Base-by-base conservation (phyloP, 2,329 filamentous ascomycete genomes). In the Diplodia corticola region DNA sequence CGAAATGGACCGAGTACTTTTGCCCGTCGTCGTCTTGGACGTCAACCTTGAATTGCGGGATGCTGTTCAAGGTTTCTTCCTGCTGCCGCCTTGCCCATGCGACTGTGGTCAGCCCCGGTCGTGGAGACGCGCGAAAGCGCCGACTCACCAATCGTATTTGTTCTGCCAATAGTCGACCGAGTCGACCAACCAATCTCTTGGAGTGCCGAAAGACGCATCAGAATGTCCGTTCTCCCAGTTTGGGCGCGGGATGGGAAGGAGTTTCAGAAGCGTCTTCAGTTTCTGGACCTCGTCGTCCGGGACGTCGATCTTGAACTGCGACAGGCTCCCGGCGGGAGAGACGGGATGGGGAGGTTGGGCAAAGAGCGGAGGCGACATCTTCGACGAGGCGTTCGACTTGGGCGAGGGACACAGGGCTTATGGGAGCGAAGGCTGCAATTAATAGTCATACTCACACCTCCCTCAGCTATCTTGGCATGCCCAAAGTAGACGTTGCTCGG, bases 1-100 rank as follows among this genome's bases (percentile, higher is more conserved):
- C 72, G 70, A 88, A 88, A 70, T 87, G 85, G 48, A 87, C 76
- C 4, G 78, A 71, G 65, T 81, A 77, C 0, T 69, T 70, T 12
- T 69, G 68, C 20, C 75, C 75, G 6, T 79, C 74, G 5, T 74
- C 73, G 26, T 82, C 80, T 12, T 77, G 75, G 60, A 85, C 75
- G 0, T 74, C 68, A 0, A 77, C 73, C 1, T 74, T 82, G 75
- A 80, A 86, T 67, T 86, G 83, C 1, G 83, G 83, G 51, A 83
- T 82, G 13, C 74, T 77, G 70, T 86, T 86, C 69, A 85, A 80
- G 17, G 71, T 70, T 20, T 73, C 72, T 70, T 80, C 81, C 67
- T 77, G 72, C 72, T 71, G 73, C 69, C 75, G 76, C 80, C 74
- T 67, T 44, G 37, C 1, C n/a, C 37, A 48, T 28, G 15, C 37